Base-by-base conservation (phyloP, 192 early-diverging fungal species). In the Linnemannia hyalina region DNA sequence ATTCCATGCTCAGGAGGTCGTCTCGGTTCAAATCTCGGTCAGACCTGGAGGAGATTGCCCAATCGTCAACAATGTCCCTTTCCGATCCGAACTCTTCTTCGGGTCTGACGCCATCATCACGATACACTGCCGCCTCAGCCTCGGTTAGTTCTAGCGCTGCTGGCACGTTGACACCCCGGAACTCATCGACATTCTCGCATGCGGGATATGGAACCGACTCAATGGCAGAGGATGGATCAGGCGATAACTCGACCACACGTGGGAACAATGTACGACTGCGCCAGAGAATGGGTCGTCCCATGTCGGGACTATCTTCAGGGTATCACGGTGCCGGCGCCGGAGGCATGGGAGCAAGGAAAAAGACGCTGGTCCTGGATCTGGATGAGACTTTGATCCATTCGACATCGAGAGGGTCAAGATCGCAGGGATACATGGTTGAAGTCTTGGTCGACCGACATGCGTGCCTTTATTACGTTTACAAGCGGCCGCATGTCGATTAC, bases 371-470 rank as follows among this genome's bases (percentile, higher is more conserved):
- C 5, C 80, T 96, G 70, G 95, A 96, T 89, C 81, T 96, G 54
- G 95, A 96, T 73, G 95, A 98, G 87, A 97, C 96, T 0, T 88
- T 98, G 73, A 95, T 98, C 65, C 97, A 98, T 88, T 97, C 95
- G 6, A 93, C 81, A 69, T 92, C 80, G 44, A 89, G 89, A 63
- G 90, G 88, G 68, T 91, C 91, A 20, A 79, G 94, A 68, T 77
- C 92, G 6, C 91, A 95, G 73, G 92, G 96, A 76, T 94, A 96
- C 74, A 92, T 94, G 82, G 93, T 98, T 65, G 97, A 98, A 84
- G 96, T 98, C 20, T 81, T 94, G 42, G 93, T 96, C 16, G 96
- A 97, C 38, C 92, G 94, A 70, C 95, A 96, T 83, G 89, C 93
- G 26, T 95, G 95, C 79, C 82, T 97, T 10, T 98, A 98, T 80